Conservation (phyloP, 1,284 basidiomycete species). For the Crocinoboletus sp. region DNA sequence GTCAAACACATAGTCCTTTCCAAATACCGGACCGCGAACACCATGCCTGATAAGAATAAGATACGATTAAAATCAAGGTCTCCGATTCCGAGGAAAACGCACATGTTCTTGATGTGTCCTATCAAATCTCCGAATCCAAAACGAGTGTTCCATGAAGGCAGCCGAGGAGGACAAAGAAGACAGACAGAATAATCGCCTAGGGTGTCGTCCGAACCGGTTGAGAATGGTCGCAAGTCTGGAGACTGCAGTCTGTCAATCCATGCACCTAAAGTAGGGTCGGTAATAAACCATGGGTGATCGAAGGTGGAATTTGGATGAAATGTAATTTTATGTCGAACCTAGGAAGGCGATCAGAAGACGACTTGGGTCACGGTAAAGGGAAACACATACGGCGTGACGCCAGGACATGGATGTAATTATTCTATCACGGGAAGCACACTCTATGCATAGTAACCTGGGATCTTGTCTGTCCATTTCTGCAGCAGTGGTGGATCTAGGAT, state of each 20-base stretch:
- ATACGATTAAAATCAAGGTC: neutral
- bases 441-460: conserved; percentile 17
- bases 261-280: neutral
- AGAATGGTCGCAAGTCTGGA: neutral
- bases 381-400: conserved; percentile 22
- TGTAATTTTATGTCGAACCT: conserved; percentile 23
- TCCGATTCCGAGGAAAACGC: conserved; percentile 6
- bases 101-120: conserved; percentile 21
- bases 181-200: conserved; percentile 21
- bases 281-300: conserved; percentile 13
- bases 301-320: conserved; percentile 13
- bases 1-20: conserved; percentile 21
- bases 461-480: conserved; percentile 27
- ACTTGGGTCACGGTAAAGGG: neutral
- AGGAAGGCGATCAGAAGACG: neutral
- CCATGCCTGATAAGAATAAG: conserved; percentile 16
- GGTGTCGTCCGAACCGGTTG: neutral
- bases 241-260: conserved; percentile 1
- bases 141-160: conserved; percentile 28
- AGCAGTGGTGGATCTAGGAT: conserved; percentile 24
- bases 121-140: conserved; percentile 19
- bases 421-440: conserved; percentile 11
- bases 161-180: conserved; percentile 26
- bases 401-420: conserved; percentile 18
- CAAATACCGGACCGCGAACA: conserved; percentile 19